Percentiles rank a stretch among this genome's conserved stretches.
Conservation (phyloP, 805 yeast genomes). For the Cyberlindnera mycetangii region DNA sequence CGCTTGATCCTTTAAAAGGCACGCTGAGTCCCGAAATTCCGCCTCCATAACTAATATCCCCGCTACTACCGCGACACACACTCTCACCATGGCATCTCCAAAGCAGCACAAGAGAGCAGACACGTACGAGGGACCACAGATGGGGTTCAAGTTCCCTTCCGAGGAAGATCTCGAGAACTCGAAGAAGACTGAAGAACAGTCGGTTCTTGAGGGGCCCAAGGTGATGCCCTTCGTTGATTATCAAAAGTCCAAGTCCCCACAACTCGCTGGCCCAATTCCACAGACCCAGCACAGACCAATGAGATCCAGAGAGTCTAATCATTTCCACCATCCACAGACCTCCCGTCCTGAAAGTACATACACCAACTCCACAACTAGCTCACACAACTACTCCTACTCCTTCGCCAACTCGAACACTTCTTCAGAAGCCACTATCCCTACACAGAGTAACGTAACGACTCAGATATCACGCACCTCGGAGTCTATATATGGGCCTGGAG, state of each 20-base stretch:
- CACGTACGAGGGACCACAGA: constrained; percentile 39
- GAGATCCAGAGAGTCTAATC: constrained; percentile 5
- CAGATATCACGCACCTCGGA: constrained; percentile 25
- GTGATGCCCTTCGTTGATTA: constrained; percentile 20
- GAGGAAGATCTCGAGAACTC: constrained; percentile 21
- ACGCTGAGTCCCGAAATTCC: background rate
- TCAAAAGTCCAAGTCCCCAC: constrained; percentile 7
- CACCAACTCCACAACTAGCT: constrained; percentile 1
- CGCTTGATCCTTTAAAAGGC: background rate
- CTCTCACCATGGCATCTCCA: constrained; percentile 1
- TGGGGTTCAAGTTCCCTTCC: constrained; percentile 38
- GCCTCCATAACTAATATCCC: background rate
- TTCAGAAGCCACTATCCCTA: constrained; percentile 16
- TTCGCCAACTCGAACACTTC: constrained; percentile 2
- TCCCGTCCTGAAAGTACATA: no score
- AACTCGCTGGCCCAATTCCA: background rate
- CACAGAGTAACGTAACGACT: constrained; percentile 26
- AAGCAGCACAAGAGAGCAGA: constrained; percentile 33
- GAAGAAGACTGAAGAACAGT: background rate
- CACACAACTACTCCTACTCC: constrained; percentile 2
- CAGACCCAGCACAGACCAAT: background rate
- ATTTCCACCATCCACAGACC: constrained; percentile 3
- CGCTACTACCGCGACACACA: constrained; percentile 18
- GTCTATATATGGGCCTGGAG: background rate
- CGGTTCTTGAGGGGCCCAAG: constrained; percentile 17